Base-by-base conservation (phyloP, 2,329 filamentous ascomycete species). In the Chalaropsis thielavioides region DNA sequence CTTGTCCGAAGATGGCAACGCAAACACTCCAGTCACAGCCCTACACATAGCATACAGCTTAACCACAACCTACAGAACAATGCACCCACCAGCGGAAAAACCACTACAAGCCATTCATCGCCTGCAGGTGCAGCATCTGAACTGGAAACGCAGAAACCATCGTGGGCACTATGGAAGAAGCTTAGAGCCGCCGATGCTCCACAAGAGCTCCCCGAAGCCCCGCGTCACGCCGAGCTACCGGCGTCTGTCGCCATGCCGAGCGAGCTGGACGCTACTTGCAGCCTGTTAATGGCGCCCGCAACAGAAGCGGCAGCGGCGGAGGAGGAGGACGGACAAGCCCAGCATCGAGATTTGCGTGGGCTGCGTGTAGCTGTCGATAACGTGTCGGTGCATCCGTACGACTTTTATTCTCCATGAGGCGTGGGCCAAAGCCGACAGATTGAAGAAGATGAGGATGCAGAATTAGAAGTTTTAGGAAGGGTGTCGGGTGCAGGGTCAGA, bases 341-440 rank as follows among this genome's bases (percentile, higher is more conserved):
- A 11, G 22, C 10, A 35, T 22, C 51, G 22, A 19, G 62, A 51
- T 13, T 8, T 10, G n/a, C 22, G 19, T n/a, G 35, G 24, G 35
- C n/a, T 10, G 35, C 27, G 40, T 4, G 60, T 3, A 49, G 43
- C n/a, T 8, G 22, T 11, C 11, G 7, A 62, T 15, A 59, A 38
- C 2, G 27, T 6, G 10, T 49, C 64, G n/a, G 19, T 31, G n/a
- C 64, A 66, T 44, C 64, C 64, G 7, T 66, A 66, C 54, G 51
- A 66, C 31, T 66, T 66, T 63, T 66, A 63, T 40, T 66, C 64
- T 17, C 64, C 61, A 27, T 66, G 64, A 61, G 59, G n/a, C 19
- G 41, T 60, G 8, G 46, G 59, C 10, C 19, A n/a, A 1, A 15
- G 60, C 58, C 40, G 35, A 61, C 56, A 35, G 17, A 44, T 19